Base-by-base conservation (phyloP, 2,329 filamentous ascomycete species). In the Domatiomyces globalis region DNA sequence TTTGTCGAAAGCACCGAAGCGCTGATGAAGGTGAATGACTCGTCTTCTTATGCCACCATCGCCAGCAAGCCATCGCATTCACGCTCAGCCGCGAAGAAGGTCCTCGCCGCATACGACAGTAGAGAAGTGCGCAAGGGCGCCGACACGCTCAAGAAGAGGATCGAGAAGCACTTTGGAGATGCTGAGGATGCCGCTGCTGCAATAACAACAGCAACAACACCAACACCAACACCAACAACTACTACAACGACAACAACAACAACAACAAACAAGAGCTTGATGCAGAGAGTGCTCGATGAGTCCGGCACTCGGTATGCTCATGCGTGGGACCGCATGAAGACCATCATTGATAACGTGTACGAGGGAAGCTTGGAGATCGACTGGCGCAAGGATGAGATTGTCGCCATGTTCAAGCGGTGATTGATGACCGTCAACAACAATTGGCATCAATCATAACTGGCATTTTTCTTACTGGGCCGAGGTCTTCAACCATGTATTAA, bases 121-220 rank as follows among this genome's bases (percentile, higher is more conserved):
- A 89, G 86, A 65, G 88, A 95, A 67, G 78, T 95, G 44, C 79
- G 85, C 57, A 88, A 89, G 64, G 89, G 90, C n/a, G 84, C 95
- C 59, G 87, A 95, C 62, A 79, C 86, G 50, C 74, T 96, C 59
- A 84, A 84, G 62, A 95, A 94, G 71, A 79, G 90, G 48, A 86
- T 96, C 1, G 90, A 96, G 69, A 98, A 96, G 71, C 90, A 96
- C 68, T 96, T 96, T 73, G 87, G 87, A 44, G 87, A 94, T 59
- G 85, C 83, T 4, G 87, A 94, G 60, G 85, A 89, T 56, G 79
- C 81, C 51, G 77, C 72, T 19, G 52, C 71, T 84, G 15, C 33
- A 12, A 33, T 7, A 5, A 33, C 29, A 12, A 9, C 4, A 33
- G 29, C 8, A 33, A 12, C 8, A 9, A 33, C 29, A 12, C 4